Percentiles rank a stretch among this genome's conserved stretches.
Evolutionary conservation across 345 rosid genomes (phyloP).

Genomic region (Noccaea bulbosa): DNA sequence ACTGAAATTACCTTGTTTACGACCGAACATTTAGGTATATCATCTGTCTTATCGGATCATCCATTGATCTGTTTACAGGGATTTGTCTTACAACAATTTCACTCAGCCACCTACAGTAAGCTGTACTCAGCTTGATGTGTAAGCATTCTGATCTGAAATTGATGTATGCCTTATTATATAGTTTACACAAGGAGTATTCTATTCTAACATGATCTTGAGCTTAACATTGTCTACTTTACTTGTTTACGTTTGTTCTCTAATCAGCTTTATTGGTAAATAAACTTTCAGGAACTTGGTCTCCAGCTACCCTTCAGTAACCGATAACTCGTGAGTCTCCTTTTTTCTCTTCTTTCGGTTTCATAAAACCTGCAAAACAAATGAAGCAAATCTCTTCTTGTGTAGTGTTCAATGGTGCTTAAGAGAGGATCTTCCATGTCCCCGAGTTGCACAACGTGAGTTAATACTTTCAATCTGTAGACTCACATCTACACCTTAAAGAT

Average conservation of each 20-base stretch:
- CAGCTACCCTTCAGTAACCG: conserved; percentile 49
- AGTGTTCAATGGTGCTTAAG: conserved; percentile 70
- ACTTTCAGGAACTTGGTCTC: conserved; percentile 70
- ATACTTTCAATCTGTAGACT: conserved; percentile 8
- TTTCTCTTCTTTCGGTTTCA: background rate
- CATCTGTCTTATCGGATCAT: background rate
- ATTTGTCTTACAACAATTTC: conserved; percentile 89
- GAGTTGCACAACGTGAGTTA: conserved; percentile 56
- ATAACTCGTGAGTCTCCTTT: conserved; percentile 59
- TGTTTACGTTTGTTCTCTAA: conserved; percentile 13
- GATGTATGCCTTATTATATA: too few relatives aligned
- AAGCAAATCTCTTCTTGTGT: conserved; percentile 21
- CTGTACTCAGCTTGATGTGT: conserved; percentile 57
- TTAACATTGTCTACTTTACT: background rate
- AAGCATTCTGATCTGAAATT: conserved; percentile 37
- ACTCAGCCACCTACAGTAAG: conserved; percentile 45
- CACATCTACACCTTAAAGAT: background rate
- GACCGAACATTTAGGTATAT: background rate
- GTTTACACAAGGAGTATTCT: background rate
- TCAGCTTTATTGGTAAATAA: conserved; percentile 2
- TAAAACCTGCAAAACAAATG: background rate
- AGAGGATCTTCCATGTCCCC: conserved; percentile 67
- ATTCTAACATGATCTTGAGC: background rate
- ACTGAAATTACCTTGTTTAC: background rate
- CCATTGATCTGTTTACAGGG: conserved; percentile 50